phyloP scores from a whole-genome alignment of 495 filamentous ascomycete genomes.

The Penicillium macrosclerotiorum region DNA sequence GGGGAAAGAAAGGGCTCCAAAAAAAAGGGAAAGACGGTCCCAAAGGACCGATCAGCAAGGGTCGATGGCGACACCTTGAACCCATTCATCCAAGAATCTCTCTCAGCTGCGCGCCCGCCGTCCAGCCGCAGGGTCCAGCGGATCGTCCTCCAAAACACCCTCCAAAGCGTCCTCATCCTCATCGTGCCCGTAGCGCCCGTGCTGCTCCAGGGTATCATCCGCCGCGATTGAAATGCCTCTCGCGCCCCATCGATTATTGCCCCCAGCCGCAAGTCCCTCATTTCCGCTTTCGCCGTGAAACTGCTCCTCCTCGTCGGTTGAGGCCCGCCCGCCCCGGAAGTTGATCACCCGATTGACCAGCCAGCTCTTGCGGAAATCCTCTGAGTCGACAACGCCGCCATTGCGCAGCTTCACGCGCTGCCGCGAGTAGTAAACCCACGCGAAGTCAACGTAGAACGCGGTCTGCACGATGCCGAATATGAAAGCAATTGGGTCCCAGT shows the following conservation, averaged over 20 bases:
- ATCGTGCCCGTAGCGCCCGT: conserved; percentile 36
- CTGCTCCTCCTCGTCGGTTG: conserved; percentile 37
- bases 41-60: too few species aligned
- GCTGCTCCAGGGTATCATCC: conserved; percentile 67
- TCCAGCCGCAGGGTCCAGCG: too few species aligned
- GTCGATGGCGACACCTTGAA: too few species aligned
- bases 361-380: conserved; percentile 83
- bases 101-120: too few species aligned
- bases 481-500: conserved; percentile 68
- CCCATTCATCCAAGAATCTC: too few species aligned
- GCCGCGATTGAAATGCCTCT: conserved; percentile 78
- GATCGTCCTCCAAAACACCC: conserved; percentile 7
- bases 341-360: conserved; percentile 53
- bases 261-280: conserved; percentile 20
- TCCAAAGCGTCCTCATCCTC: conserved; percentile 17
- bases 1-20: too few species aligned
- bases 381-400: conserved; percentile 89
- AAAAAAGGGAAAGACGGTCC: too few species aligned
- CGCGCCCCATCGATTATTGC: conserved; percentile 65
- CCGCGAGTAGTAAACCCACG: conserved; percentile 92
- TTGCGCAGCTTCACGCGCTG: conserved; percentile 92
- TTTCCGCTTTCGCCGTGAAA: conserved; percentile 35
- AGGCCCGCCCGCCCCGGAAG: conserved; percentile 29
- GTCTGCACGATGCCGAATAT: conserved; percentile 91
- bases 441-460: conserved; percentile 88